Conservation (phyloP, 2,329 filamentous ascomycete genomes). For the Colletotrichum brevisporum region DNA sequence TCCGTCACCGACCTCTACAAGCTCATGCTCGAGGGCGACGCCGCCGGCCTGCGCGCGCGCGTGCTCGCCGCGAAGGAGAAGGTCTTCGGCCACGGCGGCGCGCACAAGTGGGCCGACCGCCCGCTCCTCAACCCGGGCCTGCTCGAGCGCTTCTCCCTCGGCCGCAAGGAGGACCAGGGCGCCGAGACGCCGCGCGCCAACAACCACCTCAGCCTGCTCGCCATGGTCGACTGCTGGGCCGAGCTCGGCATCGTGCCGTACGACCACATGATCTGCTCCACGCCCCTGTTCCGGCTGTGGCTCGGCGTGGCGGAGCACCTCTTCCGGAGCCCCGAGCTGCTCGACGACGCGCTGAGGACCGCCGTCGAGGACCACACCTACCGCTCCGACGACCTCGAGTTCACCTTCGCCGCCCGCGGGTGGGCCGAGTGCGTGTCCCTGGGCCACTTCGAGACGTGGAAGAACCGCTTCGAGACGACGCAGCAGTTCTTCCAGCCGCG, state of each 20-base stretch:
- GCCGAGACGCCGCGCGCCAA: slow-evolving; percentile 76
- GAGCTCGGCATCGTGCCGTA: slow-evolving; percentile 94
- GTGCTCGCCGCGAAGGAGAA: slow-evolving; percentile 76
- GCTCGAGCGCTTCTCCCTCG: slow-evolving; percentile 88
- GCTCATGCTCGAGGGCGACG: slow-evolving; percentile 91
- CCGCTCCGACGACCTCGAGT: slow-evolving; percentile 95
- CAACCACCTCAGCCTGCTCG: slow-evolving; percentile 92
- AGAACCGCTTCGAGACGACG: slow-evolving; percentile 90
- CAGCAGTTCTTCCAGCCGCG: slow-evolving; percentile 92
- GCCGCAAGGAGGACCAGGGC: slow-evolving; percentile 75
- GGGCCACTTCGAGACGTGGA: slow-evolving; percentile 93
- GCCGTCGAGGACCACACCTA: slow-evolving; percentile 93
- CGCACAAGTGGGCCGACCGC: slow-evolving; percentile 70
- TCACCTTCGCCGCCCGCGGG: slow-evolving; percentile 94
- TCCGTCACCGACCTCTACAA: slow-evolving; percentile 96
- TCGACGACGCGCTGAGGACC: slow-evolving; percentile 88
- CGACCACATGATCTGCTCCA: slow-evolving; percentile 99
- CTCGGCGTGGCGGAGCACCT: slow-evolving; percentile 97
- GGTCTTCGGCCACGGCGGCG: slow-evolving; percentile 78
- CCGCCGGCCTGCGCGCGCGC: slow-evolving; percentile 79
- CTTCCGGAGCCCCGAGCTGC: slow-evolving; percentile 84
- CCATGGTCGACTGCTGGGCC: slow-evolving; percentile 99
- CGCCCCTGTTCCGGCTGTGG: slow-evolving; percentile 96
- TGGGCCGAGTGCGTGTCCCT: slow-evolving; percentile 96
- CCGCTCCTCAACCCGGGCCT: slow-evolving; percentile 85